Conservation (phyloP, 805 yeast species). For the Tetrapisispora phaffii region DNA sequence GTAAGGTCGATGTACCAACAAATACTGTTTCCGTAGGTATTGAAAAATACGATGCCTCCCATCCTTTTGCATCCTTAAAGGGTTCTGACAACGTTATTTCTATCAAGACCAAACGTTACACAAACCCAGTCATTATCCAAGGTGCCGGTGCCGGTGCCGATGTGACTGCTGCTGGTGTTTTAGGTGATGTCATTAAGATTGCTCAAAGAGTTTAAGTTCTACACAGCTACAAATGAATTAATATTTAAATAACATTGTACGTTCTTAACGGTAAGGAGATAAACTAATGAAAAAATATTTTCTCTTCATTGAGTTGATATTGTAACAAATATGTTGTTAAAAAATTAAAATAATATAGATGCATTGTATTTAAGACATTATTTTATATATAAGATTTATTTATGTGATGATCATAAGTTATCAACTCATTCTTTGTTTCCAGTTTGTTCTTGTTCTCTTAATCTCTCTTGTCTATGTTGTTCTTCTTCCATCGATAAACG, state of each 20-base stretch:
- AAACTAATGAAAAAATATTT: too few species aligned
- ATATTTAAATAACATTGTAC: background rate
- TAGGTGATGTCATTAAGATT: conserved; percentile 85
- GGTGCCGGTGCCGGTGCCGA: conserved; percentile 94
- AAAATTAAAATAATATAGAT: background rate
- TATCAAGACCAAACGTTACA: conserved; percentile 83
- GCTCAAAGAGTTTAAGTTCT: conserved; percentile 60
- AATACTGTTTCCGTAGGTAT: conserved; percentile 76
- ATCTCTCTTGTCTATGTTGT: conserved; percentile 79
- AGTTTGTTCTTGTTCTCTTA: conserved; percentile 28
- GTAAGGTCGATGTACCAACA: conserved; percentile 69
- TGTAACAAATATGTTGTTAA: too few species aligned
- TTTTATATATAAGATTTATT: background rate
- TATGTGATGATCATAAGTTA: background rate
- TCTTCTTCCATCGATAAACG: conserved; percentile 93
- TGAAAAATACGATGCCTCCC: conserved; percentile 75
- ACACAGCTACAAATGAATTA: background rate
- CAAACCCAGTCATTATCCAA: conserved; percentile 87
- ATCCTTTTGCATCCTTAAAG: conserved; percentile 90
- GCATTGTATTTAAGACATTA: background rate
- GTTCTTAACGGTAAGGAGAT: background rate
- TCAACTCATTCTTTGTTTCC: conserved; percentile 1
- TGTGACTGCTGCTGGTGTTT: conserved; percentile 79
- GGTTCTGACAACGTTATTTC: conserved; percentile 96
- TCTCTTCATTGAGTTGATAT: too few species aligned